Conservation (phyloP, 1,284 basidiomycete species). For the Moesziomyces antarcticus region DNA sequence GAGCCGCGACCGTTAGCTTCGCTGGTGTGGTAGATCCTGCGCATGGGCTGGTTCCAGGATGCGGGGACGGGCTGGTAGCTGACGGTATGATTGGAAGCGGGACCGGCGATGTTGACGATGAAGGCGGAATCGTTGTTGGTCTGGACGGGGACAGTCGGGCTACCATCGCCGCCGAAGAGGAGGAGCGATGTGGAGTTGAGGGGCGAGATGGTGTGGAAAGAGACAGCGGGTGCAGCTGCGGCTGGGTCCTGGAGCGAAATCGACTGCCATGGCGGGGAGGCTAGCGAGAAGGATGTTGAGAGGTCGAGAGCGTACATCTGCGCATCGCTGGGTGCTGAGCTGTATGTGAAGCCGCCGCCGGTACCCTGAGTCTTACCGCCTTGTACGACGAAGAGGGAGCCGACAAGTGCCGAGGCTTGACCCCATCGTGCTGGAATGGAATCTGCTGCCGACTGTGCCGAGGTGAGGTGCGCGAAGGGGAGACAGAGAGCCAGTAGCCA, state of each 20-base stretch:
- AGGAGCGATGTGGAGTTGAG: constrained; percentile 41
- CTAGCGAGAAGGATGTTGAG: constrained; percentile 28
- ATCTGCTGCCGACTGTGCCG: constrained; percentile 14
- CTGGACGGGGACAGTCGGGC: constrained; percentile 33
- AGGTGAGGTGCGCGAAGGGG: constrained; percentile 10
- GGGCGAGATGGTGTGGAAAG: constrained; percentile 60
- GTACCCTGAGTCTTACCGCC: constrained; percentile 61
- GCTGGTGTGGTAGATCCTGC: constrained; percentile 53
- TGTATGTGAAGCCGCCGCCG: constrained; percentile 57
- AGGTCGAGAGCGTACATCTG: constrained; percentile 56
- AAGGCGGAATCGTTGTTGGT: constrained; percentile 60
- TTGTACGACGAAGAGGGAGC: constrained; percentile 51
- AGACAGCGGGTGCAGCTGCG: constrained; percentile 31
- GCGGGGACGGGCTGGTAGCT: constrained; percentile 19
- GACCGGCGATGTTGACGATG: constrained; percentile 35
- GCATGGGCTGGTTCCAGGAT: constrained; percentile 57
- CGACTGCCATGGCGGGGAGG: constrained; percentile 50
- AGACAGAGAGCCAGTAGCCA: constrained; percentile 3
- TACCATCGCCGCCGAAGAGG: constrained; percentile 58
- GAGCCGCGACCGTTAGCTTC: constrained; percentile 41
- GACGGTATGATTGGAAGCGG: constrained; percentile 17
- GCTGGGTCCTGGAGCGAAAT: constrained; percentile 7
- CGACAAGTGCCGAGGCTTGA: constrained; percentile 53
- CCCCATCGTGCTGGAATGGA: constrained; percentile 51
- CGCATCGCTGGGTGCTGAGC: constrained; percentile 48